phyloP scores from a whole-genome alignment of 2,329 filamentous ascomycete species.

The Hymenoscyphus albidus region DNA sequence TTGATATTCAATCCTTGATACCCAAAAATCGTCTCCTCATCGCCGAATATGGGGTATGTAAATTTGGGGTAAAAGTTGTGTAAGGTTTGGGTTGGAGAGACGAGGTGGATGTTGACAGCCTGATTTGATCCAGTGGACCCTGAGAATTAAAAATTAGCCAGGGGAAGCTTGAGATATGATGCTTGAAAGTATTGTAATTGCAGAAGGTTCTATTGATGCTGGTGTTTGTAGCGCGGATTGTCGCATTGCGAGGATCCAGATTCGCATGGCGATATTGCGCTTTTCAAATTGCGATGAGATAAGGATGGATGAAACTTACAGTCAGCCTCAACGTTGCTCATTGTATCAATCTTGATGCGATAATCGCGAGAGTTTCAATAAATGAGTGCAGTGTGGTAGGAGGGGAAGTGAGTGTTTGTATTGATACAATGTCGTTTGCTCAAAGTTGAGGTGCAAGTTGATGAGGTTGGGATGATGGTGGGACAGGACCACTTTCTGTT shows the following conservation, averaged over 20 bases:
- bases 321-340: slow-evolving; percentile 24
- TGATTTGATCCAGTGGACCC: slow-evolving; percentile 40
- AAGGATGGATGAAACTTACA: slow-evolving; percentile 22
- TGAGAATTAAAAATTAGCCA: slow-evolving; percentile 11
- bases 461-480: neutral
- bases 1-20: slow-evolving; percentile 78
- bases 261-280: neutral
- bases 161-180: neutral
- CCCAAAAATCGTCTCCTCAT: slow-evolving; percentile 88
- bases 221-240: neutral
- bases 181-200: neutral
- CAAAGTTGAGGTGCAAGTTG: neutral
- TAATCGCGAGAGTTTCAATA: neutral
- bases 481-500: neutral
- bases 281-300: neutral
- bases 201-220: neutral
- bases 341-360: slow-evolving; percentile 10
- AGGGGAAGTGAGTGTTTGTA: neutral
- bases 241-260: slow-evolving; percentile 3
- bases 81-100: slow-evolving; percentile 53
- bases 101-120: slow-evolving; percentile 58
- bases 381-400: neutral
- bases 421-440: neutral
- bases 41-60: slow-evolving; percentile 88
- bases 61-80: slow-evolving; percentile 77